Base-by-base conservation (phyloP, 176 grass and related monocot species). In the Rhynchospora tenuis region DNA sequence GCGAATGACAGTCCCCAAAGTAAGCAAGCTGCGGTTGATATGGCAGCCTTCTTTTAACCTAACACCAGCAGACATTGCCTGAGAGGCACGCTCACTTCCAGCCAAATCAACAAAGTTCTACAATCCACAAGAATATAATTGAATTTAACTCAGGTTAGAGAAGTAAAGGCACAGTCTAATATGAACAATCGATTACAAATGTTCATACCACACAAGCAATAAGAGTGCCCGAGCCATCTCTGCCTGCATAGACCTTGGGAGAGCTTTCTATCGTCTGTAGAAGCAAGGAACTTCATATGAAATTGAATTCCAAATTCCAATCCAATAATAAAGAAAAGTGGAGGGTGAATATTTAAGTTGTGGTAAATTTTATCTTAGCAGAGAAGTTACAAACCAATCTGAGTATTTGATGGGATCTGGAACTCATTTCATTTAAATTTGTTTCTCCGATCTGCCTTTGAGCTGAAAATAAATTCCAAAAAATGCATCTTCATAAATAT, bases 91-190 rank as follows among this genome's bases (percentile, higher is more conserved):
- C 46, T 98, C 95, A 62, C 95, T 98, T 79, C 95, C 95, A 55
- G 95, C 95, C 81, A 95, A 86, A 85, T 98, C 95, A 81, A 98
- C 92, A 86, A 93, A 98, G 68, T 98, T 98, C 95, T 98, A 43
- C 65, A 38, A 67, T 52, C 43, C 44, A 58, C 16, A 51, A 23
- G 77, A 19, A 84, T 12, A 48, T 43, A 66, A 88, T 31, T 26
- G 1, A 83, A 79, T 46, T 23, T 84, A 54, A 19, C 52, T 45
- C 26, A 31, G 73, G 48, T 77, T 55, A 15, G 29, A 52, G 56
- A 59, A 74, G 73, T 27, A 54, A 56, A 56, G 23, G 13, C 73
- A 7, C 12, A 26, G 50, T 54, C 52, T 29, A 54, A 31, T 56
- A 29, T 56, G 50, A 77, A 24, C 73, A 31, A 56, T 77, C 55